Base-by-base conservation (phyloP, 2,329 filamentous ascomycete species). In the Claviceps digitariae region DNA sequence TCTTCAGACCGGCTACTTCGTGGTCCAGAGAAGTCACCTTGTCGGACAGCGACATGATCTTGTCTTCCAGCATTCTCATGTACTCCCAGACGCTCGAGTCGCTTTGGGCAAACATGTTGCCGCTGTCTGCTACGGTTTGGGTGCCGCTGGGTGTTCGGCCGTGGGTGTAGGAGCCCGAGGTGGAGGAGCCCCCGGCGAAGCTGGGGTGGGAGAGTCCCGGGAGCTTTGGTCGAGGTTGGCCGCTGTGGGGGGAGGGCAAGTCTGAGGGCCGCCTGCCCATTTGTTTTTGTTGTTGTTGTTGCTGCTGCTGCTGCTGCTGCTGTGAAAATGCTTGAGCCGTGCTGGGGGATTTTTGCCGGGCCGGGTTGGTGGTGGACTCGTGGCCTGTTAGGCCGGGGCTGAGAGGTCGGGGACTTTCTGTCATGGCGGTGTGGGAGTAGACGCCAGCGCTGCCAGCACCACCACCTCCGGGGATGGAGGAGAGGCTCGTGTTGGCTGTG, bases 371-470 rank as follows among this genome's bases (percentile, higher is more conserved):
- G 50, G 71, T 67, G 17, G 76, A 67, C 58, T 81, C 80, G 50
- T 84, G 73, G 21, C 75, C 64, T 64, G 75, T 61, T 29, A 68
- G 73, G 20, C 76, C 76, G n/a, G 86, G 85, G 56, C 84, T 90
- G 43, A 95, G 73, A 4, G 90, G 85, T 64, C 90, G 94, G 0
- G 90, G 89, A 59, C 87, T 94, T 67, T 95, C 89, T 3, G 86
- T 93, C 72, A 95, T 86, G 55, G 73, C 78, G 52, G 79, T 78
- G 58, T 89, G 83, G 9, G 82, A 78, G 64, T 88, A 94, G 58
- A 90, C 77, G 20, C 77, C 78, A 48, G 73, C 72, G 55, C 72
- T n/a, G n/a, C n/a, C n/a, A n/a, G n/a, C 74, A 47, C 71, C 71
- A 44, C 70, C 68, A 51, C 69, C 69, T 29, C 75, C 64, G 8